Evolutionary conservation across 306 rosid species (phyloP).

Genomic region (Sphenostylis stenocarpa): DNA sequence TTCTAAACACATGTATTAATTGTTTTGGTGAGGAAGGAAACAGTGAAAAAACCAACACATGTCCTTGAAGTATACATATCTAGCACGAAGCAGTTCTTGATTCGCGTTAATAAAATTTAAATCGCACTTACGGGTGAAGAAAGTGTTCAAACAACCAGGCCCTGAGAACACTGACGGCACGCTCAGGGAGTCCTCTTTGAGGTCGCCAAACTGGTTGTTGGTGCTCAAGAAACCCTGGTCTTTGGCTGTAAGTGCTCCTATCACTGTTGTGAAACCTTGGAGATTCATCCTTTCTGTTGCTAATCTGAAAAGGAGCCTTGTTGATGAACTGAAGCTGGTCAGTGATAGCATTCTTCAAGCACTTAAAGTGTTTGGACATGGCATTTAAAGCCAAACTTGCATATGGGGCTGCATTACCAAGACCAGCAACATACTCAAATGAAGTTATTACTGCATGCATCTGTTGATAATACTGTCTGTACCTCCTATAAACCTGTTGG

Average conservation of each 20-base stretch:
- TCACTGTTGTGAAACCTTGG: conserved; percentile 37
- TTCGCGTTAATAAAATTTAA: background rate
- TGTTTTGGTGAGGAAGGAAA: background rate
- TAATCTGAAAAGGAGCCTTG: conserved; percentile 39
- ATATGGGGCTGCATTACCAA: conserved; percentile 75
- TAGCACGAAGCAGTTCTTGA: background rate
- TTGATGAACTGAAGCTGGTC: conserved; percentile 70
- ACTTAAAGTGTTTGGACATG: conserved; percentile 73
- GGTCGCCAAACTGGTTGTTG: conserved; percentile 88
- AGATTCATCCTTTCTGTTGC: conserved; percentile 47
- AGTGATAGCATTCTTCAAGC: conserved; percentile 68
- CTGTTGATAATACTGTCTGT: conserved; percentile 84
- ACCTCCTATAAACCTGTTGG: conserved; percentile 70
- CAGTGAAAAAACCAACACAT: background rate
- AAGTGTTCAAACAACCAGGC: conserved; percentile 93
- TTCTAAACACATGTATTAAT: background rate
- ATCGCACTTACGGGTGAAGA: conserved; percentile 78
- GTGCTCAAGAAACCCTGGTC: conserved; percentile 60
- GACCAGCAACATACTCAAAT: conserved; percentile 82
- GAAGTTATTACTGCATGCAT: conserved; percentile 70
- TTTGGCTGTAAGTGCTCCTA: conserved; percentile 47
- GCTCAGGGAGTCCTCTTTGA: conserved; percentile 90
- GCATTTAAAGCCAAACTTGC: conserved; percentile 79
- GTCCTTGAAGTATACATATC: background rate
- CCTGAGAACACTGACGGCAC: conserved; percentile 74